Evolutionary conservation across 352 stramenopile genomes (phyloP), one percentile per base, ranked within the genome.

Genomic region (Pythium dissotocum): DNA sequence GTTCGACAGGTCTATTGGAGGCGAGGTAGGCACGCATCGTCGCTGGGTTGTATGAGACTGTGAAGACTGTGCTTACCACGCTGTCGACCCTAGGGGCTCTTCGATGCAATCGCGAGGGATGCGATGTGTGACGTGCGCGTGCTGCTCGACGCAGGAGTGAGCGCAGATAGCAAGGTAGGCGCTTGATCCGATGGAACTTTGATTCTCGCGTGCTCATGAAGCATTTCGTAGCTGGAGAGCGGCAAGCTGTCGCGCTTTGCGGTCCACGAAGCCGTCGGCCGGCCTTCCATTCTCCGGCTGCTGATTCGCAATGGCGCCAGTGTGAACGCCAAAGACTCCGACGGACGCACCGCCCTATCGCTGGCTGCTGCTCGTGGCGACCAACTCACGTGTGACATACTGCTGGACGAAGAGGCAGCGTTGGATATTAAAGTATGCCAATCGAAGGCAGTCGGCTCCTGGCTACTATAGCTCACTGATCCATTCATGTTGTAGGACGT

Each of bases 401-500:
- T 67, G n/a, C 36, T 67, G 16, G 36, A 67, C 18, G 52, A 54
- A 46, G 61, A 42, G 32, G 61, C 61, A 16, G 5, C 35, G 13
- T 44, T 42, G 13, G 32, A 57, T 30, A 28, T 55, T 6, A 67
- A 67, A 33, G 61, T 61, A 33, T 5, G 28, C 18, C 35, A 51
- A 30, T 32, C 40, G 8, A 60, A 24, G 21, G 21, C 21, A 24
- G 21, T 24, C 21, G 21, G 21, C 21, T 24, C 21, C 21, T 24
- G 21, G 21, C 21, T 24, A 24, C 21, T 24, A 24, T 24, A 24
- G 21, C 21, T 24, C 21, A 24, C 21, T 24, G 21, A 24, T 24
- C 21, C 21, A 24, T 24, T 61, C 21, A 6, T 21, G 14, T 4
- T 16, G n/a, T 52, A 87, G 79, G 79, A 87, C 51, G 69, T 76